These are phyloP conservation scores for Cladosporium sp. DNA, from an alignment of 2,329 filamentous ascomycete species.

Conservation along the genomic window DNA sequence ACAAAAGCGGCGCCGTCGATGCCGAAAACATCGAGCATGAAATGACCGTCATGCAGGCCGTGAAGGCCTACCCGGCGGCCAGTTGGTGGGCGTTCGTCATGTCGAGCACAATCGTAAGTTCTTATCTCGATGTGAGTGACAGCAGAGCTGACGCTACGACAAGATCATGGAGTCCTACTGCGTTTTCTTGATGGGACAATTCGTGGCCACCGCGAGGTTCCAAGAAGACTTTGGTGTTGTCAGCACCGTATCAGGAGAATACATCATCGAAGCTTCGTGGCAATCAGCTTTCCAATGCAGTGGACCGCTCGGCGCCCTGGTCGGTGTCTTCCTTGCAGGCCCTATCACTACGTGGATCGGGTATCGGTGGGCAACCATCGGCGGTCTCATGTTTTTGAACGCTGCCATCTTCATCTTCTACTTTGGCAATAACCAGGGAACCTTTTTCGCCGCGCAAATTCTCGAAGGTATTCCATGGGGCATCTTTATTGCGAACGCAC, in stretches of 20 bases:
- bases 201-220: conserved; percentile 56
- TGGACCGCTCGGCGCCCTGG: conserved; percentile 60
- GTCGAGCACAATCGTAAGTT: conserved; percentile 57
- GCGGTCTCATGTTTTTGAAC: conserved; percentile 58
- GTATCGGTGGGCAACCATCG: conserved; percentile 60
- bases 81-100: conserved; percentile 58
- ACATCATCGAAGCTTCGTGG: conserved; percentile 55
- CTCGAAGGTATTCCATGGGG: conserved; percentile 66
- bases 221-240: conserved; percentile 48
- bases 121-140: neutral
- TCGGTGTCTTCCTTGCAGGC: conserved; percentile 61
- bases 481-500: conserved; percentile 65
- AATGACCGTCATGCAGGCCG: conserved; percentile 52
- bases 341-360: conserved; percentile 61
- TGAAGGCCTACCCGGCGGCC: conserved; percentile 55
- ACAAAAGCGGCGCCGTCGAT: conserved; percentile 5
- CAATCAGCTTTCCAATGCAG: conserved; percentile 58
- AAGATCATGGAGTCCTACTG: conserved; percentile 67
- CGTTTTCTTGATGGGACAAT: conserved; percentile 62
- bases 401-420: conserved; percentile 62
- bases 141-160: conserved; percentile 26
- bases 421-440: conserved; percentile 50
- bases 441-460: conserved; percentile 56
- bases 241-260: conserved; percentile 25
- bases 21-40: conserved; percentile 44